These are phyloP conservation scores for Dryas alaskensis DNA, from an alignment of 306 rosid genomes.

Conservation along the genomic window DNA sequence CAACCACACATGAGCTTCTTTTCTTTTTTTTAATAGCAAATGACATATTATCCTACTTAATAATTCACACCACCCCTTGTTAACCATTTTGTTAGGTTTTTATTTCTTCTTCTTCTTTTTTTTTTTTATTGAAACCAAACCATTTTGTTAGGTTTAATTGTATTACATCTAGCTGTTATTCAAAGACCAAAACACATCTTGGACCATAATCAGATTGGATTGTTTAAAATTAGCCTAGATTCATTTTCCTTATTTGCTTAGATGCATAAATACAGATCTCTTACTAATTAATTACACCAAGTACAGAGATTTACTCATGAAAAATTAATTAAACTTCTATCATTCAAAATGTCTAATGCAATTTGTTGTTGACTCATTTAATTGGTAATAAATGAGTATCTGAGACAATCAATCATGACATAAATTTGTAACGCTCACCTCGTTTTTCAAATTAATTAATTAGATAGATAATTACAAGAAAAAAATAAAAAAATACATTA, in stretches of 20 bases:
- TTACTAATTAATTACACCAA: background rate
- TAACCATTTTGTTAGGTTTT: too few species aligned
- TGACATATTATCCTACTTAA: too few species aligned
- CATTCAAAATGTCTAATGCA: background rate
- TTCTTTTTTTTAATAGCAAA: too few species aligned
- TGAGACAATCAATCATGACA: conserved; percentile 10
- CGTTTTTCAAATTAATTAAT: background rate
- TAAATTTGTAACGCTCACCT: background rate
- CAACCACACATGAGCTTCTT: too few species aligned
- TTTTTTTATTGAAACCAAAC: too few species aligned
- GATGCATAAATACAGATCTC: background rate
- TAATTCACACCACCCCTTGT: too few species aligned
- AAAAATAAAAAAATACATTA: background rate
- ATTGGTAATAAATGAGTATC: background rate
- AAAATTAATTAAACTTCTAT: background rate
- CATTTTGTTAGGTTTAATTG: too few species aligned
- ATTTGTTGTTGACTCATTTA: background rate
- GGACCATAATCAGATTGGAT: background rate
- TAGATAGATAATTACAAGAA: background rate
- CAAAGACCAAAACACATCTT: background rate
- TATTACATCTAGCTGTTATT: background rate
- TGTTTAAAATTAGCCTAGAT: background rate
- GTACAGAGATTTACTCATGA: background rate
- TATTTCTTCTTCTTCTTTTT: too few species aligned
- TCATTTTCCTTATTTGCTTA: background rate